Evolutionary conservation across 148 eudicot species (phyloP).

Genomic region (Persicaria tinctoria): DNA sequence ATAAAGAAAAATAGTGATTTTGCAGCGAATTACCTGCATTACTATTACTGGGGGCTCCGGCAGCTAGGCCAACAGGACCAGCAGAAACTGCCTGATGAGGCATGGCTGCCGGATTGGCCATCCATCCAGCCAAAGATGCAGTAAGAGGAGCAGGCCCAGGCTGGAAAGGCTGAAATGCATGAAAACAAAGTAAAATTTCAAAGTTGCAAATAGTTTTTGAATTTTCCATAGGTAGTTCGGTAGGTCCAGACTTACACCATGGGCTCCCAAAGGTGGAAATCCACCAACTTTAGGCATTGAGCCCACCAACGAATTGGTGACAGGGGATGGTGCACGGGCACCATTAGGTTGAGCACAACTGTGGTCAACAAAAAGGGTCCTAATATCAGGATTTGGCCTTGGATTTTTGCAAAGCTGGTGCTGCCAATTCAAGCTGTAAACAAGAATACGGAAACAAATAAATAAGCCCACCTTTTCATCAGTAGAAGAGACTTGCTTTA

Average conservation of each 20-base stretch:
- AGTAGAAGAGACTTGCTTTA: neutral
- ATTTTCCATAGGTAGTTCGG: neutral
- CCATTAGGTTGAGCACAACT: slow-evolving; percentile 43
- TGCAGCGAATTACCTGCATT: slow-evolving; percentile 9
- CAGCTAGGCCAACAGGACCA: slow-evolving; percentile 13
- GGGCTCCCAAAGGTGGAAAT: slow-evolving; percentile 46
- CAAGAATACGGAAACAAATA: slow-evolving; percentile 7
- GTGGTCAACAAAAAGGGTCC: slow-evolving; percentile 49
- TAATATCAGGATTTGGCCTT: slow-evolving; percentile 45
- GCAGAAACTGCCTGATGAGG: slow-evolving; percentile 20
- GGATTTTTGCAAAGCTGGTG: slow-evolving; percentile 52
- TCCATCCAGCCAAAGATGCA: slow-evolving; percentile 49
- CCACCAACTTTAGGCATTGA: slow-evolving; percentile 36
- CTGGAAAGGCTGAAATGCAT: slow-evolving; percentile 37
- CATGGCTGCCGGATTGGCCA: slow-evolving; percentile 43
- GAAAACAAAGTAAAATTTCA: slow-evolving; percentile 10
- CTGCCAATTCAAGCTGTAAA: slow-evolving; percentile 48
- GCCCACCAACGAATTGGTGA: slow-evolving; percentile 28
- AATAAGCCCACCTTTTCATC: neutral
- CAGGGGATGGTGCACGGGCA: slow-evolving; percentile 37
- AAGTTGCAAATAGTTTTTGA: neutral
- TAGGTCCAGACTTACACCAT: slow-evolving; percentile 35
- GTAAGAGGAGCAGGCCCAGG: slow-evolving; percentile 31
- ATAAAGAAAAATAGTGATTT: neutral
- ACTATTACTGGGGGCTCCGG: slow-evolving; percentile 14